Conservation (phyloP, 176 grass and related monocot genomes). For the Metroxylon sagu region DNA sequence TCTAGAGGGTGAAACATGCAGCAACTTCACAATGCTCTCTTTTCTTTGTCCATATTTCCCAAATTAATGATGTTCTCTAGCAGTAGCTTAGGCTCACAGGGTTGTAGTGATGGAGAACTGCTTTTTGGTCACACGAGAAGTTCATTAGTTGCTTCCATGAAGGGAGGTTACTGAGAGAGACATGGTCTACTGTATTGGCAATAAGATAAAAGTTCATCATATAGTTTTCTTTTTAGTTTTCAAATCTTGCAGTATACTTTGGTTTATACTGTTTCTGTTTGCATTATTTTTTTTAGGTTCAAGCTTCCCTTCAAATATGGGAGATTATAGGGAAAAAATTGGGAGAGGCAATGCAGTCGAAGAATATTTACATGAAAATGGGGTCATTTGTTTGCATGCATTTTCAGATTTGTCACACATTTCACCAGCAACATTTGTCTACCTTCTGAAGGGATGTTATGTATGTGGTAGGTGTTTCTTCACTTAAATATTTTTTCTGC, state of each 20-base stretch:
- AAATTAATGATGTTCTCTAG: too few relatives aligned
- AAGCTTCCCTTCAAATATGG: conserved; percentile 8
- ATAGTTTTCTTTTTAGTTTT: too few relatives aligned
- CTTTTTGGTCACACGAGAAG: too few relatives aligned
- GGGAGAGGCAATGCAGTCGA: conserved; percentile 7
- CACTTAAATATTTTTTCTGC: neutral
- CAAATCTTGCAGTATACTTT: neutral
- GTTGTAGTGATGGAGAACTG: too few relatives aligned
- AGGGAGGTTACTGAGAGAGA: too few relatives aligned
- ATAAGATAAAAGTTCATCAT: too few relatives aligned
- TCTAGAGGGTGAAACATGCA: too few relatives aligned
- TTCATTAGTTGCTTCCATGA: too few relatives aligned
- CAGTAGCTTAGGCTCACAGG: too few relatives aligned
- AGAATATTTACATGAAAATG: conserved; percentile 16
- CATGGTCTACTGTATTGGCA: too few relatives aligned
- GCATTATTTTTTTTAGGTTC: neutral
- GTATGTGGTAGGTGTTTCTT: conserved; percentile 44
- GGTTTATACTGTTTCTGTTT: neutral
- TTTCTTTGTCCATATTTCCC: too few relatives aligned
- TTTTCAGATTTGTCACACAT: conserved; percentile 82
- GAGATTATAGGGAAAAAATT: conserved; percentile 8
- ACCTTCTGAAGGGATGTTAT: conserved; percentile 80
- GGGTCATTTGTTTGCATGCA: conserved; percentile 58
- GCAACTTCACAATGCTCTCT: too few relatives aligned
- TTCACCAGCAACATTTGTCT: conserved; percentile 62